Evolutionary conservation across 805 yeast genomes (phyloP).

Genomic region (Dipodascus albidus): DNA sequence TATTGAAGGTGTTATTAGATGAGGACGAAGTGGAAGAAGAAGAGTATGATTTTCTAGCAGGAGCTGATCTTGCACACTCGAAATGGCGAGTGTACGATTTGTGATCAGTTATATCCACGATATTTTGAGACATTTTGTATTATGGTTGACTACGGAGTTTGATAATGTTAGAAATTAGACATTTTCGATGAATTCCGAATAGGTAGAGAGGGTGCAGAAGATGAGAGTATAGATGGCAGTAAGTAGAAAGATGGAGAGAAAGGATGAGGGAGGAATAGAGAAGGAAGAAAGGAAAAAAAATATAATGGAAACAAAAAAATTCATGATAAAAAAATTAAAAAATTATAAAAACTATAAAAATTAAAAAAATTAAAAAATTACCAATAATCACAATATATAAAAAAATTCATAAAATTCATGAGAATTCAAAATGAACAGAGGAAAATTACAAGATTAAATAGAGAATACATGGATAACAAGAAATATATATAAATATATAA

Average conservation of each 20-base stretch:
- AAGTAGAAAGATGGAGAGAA: neutral
- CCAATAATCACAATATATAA: too few species aligned
- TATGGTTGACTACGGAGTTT: neutral
- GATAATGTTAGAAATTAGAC: slow-evolving; percentile 1
- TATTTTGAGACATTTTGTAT: neutral
- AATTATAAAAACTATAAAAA: too few species aligned
- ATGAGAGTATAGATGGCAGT: neutral
- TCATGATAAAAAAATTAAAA: slow-evolving; percentile 1
- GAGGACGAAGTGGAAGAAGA: neutral
- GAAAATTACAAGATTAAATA: too few species aligned
- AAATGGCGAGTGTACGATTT: neutral
- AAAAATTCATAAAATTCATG: too few species aligned
- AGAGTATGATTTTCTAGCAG: neutral
- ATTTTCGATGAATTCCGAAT: neutral
- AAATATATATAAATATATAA: too few species aligned
- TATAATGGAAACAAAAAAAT: neutral
- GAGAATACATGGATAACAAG: too few species aligned
- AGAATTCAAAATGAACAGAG: too few species aligned
- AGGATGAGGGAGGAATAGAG: neutral
- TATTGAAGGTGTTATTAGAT: neutral
- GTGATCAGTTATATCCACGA: neutral
- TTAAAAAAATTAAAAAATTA: too few species aligned
- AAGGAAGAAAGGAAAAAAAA: slow-evolving; percentile 2
- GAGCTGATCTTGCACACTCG: neutral
- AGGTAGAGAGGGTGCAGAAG: slow-evolving; percentile 5